phyloP scores from a whole-genome alignment of 371 early-diverging fungal genomes.

The Dichotomocladium elegans region DNA sequence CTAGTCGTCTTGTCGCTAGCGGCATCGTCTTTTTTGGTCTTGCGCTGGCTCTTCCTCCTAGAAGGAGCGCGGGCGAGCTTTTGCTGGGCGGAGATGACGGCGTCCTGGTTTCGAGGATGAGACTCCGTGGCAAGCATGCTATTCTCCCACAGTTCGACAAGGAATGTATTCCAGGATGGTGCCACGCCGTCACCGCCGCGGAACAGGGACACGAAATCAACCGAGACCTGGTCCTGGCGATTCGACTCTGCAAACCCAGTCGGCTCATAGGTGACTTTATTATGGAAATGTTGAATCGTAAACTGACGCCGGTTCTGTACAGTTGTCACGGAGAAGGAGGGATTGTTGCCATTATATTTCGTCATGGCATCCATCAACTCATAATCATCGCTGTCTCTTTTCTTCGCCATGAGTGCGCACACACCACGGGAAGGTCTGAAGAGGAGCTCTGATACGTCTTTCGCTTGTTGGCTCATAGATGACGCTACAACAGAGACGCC shows the following conservation, averaged over 20 bases:
- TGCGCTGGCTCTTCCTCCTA: constrained; percentile 23
- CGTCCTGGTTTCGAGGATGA: constrained; percentile 53
- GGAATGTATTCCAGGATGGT: constrained; percentile 53
- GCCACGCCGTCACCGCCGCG: constrained; percentile 49
- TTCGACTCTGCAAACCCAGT: constrained; percentile 73
- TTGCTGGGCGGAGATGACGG: constrained; percentile 50
- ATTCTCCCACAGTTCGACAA: constrained; percentile 35
- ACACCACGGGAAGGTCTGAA: constrained; percentile 49
- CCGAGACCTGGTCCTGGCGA: constrained; percentile 56
- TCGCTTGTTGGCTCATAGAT: constrained; percentile 7
- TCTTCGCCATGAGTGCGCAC: constrained; percentile 47
- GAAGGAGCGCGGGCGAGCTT: constrained; percentile 52
- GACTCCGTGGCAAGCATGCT: constrained; percentile 45
- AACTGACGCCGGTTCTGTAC: constrained; percentile 49
- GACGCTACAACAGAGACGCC: constrained; percentile 41
- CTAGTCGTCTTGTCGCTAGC: neutral
- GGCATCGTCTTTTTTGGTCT: constrained; percentile 9
- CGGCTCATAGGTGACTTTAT: constrained; percentile 70
- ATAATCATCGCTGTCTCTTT: constrained; percentile 25
- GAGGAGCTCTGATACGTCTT: constrained; percentile 36
- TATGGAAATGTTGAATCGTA: constrained; percentile 78
- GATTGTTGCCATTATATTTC: constrained; percentile 42
- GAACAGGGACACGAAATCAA: constrained; percentile 85
- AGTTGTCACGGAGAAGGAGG: constrained; percentile 38
- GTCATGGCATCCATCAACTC: constrained; percentile 42